phyloP scores from a whole-genome alignment of 331 rosid genomes.

The Malus hybrid region DNA sequence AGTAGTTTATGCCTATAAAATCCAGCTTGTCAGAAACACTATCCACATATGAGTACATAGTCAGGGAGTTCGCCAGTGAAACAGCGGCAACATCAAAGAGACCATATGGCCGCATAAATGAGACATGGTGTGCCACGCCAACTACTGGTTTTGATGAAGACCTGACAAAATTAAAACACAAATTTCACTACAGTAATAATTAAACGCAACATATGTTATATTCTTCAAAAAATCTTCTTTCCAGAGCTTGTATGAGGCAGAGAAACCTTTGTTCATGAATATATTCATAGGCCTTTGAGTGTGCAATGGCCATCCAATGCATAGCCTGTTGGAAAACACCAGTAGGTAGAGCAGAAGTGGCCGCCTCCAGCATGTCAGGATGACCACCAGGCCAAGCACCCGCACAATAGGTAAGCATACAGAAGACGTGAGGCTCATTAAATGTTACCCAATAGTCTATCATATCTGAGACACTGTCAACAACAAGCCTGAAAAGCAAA shows the following conservation, averaged over 20 bases:
- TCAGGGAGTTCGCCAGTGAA: slow-evolving; percentile 69
- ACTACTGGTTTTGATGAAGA: slow-evolving; percentile 43
- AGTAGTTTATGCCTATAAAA: slow-evolving; percentile 89
- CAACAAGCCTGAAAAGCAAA: slow-evolving; percentile 66
- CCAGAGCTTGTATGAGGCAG: slow-evolving; percentile 20
- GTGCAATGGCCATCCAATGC: slow-evolving; percentile 96
- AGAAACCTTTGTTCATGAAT: slow-evolving; percentile 68
- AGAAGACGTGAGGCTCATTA: slow-evolving; percentile 93
- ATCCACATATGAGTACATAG: slow-evolving; percentile 73
- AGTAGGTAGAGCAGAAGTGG: slow-evolving; percentile 81
- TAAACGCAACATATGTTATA: not conserved
- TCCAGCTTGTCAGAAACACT: slow-evolving; percentile 74
- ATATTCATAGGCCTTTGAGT: slow-evolving; percentile 81
- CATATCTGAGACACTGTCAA: slow-evolving; percentile 54
- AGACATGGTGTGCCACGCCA: slow-evolving; percentile 94
- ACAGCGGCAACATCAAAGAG: slow-evolving; percentile 84
- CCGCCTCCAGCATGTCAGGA: slow-evolving; percentile 94
- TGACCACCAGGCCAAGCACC: slow-evolving; percentile 99
- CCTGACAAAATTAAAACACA: slow-evolving; percentile 26
- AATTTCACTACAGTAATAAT: not conserved
- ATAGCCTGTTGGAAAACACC: slow-evolving; percentile 95
- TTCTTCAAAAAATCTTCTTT: not conserved
- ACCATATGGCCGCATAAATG: slow-evolving; percentile 95
- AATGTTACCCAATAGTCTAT: slow-evolving; percentile 92
- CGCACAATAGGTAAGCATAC: slow-evolving; percentile 85